Percentiles rank a stretch among this genome's conserved stretches.
phyloP scores from a whole-genome alignment of 495 filamentous ascomycete species.

The Ramalina intermedia region DNA sequence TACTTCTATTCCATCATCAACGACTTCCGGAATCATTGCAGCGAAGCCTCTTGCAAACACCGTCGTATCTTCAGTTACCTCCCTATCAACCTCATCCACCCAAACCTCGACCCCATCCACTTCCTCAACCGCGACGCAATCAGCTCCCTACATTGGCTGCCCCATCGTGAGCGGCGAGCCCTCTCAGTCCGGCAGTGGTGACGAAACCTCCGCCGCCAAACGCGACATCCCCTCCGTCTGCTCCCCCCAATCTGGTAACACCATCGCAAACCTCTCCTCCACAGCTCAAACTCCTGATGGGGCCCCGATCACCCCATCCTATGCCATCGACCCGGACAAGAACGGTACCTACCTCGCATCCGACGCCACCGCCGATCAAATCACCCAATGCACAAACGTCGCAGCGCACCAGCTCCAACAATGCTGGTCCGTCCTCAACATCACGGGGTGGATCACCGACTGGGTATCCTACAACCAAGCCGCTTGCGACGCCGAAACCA shows the following conservation, averaged over 20 bases:
- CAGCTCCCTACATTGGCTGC: background rate
- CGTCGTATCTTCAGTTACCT: background rate
- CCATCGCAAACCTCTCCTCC: background rate
- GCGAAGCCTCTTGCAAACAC: background rate
- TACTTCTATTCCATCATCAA: background rate
- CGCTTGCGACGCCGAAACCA: slow-evolving; percentile 1
- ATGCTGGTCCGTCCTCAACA: slow-evolving; percentile 8
- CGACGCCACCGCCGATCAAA: slow-evolving; percentile 2
- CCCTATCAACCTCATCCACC: background rate
- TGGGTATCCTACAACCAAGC: slow-evolving; percentile 6
- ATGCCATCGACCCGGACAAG: background rate
- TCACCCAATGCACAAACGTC: background rate
- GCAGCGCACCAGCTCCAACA: slow-evolving; percentile 3
- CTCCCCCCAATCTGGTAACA: background rate
- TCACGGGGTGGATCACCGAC: slow-evolving; percentile 4
- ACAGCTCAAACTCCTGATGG: background rate
- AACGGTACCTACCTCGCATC: background rate
- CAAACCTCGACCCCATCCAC: background rate
- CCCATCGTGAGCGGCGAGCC: background rate
- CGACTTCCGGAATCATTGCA: background rate
- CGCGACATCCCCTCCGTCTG: background rate
- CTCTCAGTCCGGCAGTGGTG: no score
- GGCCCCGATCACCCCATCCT: background rate
- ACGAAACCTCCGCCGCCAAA: background rate
- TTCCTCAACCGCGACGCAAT: no score